Conservation (phyloP, 169 alveolate genomes). For the Babesia bovis region DNA sequence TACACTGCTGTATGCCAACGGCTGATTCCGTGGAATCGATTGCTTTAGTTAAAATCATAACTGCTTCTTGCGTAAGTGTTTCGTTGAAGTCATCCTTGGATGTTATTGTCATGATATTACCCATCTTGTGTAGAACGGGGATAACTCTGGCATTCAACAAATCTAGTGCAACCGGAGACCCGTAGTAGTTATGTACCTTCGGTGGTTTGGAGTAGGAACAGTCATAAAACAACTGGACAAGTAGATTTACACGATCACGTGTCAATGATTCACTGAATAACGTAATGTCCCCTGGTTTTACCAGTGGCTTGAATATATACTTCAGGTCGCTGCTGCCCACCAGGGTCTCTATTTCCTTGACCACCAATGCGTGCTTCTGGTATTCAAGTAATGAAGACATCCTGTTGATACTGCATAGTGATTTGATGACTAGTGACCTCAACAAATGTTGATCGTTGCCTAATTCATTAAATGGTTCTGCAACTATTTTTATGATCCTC, state of each 20-base stretch:
- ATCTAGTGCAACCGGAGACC: not conserved
- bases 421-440: not conserved
- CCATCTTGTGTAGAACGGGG: not conserved
- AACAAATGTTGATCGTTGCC: conserved; percentile 1
- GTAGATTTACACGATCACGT: conserved; percentile 3
- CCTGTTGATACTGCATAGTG: not conserved
- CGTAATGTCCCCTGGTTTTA: not conserved
- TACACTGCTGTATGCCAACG: conserved; percentile 1
- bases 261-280: not conserved
- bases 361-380: not conserved
- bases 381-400: conserved; percentile 19
- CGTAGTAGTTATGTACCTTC: conserved; percentile 15
- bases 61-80: too few relatives aligned
- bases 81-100: conserved; percentile 15
- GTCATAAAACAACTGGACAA: conserved; percentile 16
- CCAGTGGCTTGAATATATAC: conserved; percentile 16
- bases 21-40: too few relatives aligned
- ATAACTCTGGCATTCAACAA: not conserved
- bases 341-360: conserved; percentile 11
- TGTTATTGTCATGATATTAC: not conserved
- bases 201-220: conserved; percentile 16
- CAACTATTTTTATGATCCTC: conserved; percentile 1
- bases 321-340: not conserved
- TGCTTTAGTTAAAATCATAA: too few relatives aligned
- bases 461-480: not conserved